Base-by-base conservation (phyloP, 2,329 filamentous ascomycete species). In the Taxawa tesnikishii region DNA sequence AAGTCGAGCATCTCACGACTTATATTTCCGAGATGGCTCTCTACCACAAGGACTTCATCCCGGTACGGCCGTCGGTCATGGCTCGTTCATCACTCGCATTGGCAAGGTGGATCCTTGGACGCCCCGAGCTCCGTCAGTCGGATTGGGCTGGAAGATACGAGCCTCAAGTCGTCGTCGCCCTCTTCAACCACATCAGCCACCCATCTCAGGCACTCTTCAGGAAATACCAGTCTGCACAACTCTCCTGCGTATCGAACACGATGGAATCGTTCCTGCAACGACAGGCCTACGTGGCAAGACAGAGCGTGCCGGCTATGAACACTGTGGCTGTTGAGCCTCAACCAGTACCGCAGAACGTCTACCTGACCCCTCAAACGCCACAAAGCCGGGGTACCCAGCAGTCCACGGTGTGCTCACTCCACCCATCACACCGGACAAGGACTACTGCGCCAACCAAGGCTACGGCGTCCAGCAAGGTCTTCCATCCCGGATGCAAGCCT, bases 41-140 rank as follows among this genome's bases (percentile, higher is more conserved):
- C 26, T 98, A 94, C 62, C 84, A 96, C 65, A 82, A 88, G 50
- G 90, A 96, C 44, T 98, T 98, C 49, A 87, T 98, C 40, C 90
- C 87, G 11, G 85, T 81, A 34, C 80, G 80, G 50, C 85, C 90
- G 13, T 94, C 88, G 0, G 79, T 87, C 43, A 83, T 98, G 69
- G 87, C 90, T 27, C 73, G 84, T 43, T 80, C 85, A 26, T 84
- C 87, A 8, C 67, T 96, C 34, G 84, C 84, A 32, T 71, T 98
- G 25, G 79, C 88, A 24, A 72, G 87, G 42, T 88, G 83, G 51
- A 84, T 98, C 41, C 71, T 96, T 8, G 77, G 77, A 49, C 78
- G 84, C 37, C 72, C 78, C 25, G 84, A 93, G 55, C 74, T 74
- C 41, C 47, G 43, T 37, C 77, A 83, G 39, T 73, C 71, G 24